A percentile compares a stretch with the other conserved stretches of the same genome.
phyloP scores from a whole-genome alignment of 495 filamentous ascomycete genomes.

The Gamarada debralockiae region DNA sequence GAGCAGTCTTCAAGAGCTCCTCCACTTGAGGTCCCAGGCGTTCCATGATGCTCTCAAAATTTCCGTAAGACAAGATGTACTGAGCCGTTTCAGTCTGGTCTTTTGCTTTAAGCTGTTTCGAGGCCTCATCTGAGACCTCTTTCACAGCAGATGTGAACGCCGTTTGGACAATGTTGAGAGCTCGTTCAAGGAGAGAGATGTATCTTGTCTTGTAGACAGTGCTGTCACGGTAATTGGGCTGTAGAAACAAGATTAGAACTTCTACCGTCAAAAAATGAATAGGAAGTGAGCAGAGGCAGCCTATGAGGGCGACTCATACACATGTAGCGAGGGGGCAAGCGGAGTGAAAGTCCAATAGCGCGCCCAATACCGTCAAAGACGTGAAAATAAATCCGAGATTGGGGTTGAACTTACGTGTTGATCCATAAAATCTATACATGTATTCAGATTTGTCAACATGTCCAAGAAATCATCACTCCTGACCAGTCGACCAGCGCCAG shows the following conservation, averaged over 20 bases:
- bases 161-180: constrained; percentile 49
- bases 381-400: too few relatives aligned
- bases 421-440: constrained; percentile 87
- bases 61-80: constrained; percentile 73
- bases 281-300: too few relatives aligned
- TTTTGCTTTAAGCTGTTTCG: constrained; percentile 64
- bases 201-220: constrained; percentile 86
- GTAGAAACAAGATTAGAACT: constrained; percentile 17
- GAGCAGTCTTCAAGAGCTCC: constrained; percentile 55
- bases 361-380: too few relatives aligned
- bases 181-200: constrained; percentile 67
- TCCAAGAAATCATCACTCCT: constrained; percentile 78
- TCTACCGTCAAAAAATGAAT: not conserved
- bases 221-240: constrained; percentile 82
- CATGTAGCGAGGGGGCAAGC: too few relatives aligned
- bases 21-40: constrained; percentile 64
- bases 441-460: constrained; percentile 79
- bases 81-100: constrained; percentile 74
- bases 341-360: too few relatives aligned
- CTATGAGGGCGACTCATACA: too few relatives aligned
- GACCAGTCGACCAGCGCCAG: constrained; percentile 78
- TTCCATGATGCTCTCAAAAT: constrained; percentile 66
- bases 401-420: constrained; percentile 56
- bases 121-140: constrained; percentile 66
- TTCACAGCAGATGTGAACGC: constrained; percentile 39